Evolutionary conservation across 345 rosid species (phyloP).

Genomic region (Populus alba): DNA sequence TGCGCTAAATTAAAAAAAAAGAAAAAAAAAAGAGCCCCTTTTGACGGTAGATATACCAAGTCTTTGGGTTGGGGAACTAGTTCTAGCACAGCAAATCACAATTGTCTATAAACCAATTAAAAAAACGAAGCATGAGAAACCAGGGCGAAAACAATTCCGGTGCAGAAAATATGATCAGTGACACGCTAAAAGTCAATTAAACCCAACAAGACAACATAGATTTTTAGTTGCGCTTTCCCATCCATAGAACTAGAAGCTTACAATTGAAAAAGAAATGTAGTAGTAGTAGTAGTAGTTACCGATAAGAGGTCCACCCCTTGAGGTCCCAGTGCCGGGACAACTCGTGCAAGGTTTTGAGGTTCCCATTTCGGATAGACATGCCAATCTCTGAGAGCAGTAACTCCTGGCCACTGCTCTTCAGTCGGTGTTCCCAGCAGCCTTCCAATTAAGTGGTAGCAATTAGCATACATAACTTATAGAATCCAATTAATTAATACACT

Average conservation of each 20-base stretch:
- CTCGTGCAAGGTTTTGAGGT: slow-evolving; percentile 62
- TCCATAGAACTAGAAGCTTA: background rate
- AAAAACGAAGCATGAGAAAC: background rate
- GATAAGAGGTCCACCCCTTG: slow-evolving; percentile 86
- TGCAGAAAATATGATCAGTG: background rate
- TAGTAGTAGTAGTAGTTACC: slow-evolving; percentile 29
- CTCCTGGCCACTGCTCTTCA: slow-evolving; percentile 88
- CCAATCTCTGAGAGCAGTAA: slow-evolving; percentile 77
- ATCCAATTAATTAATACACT: background rate
- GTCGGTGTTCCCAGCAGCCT: slow-evolving; percentile 90
- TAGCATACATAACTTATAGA: background rate
- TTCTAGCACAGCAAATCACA: background rate
- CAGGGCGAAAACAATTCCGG: background rate
- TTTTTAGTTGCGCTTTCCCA: background rate
- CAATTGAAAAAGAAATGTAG: background rate
- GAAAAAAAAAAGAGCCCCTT: too few species aligned
- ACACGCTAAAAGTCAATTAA: background rate
- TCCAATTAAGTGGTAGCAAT: background rate
- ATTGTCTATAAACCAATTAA: background rate
- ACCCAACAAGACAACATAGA: background rate
- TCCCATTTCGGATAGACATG: slow-evolving; percentile 89
- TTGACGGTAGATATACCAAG: background rate
- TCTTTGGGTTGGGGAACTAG: background rate
- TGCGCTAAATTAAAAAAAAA: background rate
- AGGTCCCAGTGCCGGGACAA: slow-evolving; percentile 67